A percentile compares a stretch with the other conserved stretches of the same genome.
Conservation (phyloP, 1,139 yeast genomes). For the Geotrichum candidum region DNA sequence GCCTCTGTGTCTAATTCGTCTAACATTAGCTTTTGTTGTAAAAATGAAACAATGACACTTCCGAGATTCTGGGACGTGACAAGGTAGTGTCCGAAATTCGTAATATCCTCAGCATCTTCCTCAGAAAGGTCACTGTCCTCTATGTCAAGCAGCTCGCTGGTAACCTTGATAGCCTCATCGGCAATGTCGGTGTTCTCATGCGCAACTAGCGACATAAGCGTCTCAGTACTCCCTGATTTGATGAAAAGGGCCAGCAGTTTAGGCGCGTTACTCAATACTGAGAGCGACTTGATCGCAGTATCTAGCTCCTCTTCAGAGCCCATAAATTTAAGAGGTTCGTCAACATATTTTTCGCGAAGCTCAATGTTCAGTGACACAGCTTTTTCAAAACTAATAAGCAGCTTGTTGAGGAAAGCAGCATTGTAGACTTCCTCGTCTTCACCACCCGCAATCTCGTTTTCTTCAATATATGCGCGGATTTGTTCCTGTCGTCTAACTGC, state of each 20-base stretch:
- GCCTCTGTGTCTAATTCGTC: constrained; percentile 9
- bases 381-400: constrained; percentile 26
- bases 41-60: constrained; percentile 2
- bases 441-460: constrained; percentile 2
- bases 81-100: constrained; percentile 19
- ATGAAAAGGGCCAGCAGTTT: constrained; percentile 26
- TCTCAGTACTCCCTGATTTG: constrained; percentile 24
- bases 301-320: constrained; percentile 32
- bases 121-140: constrained; percentile 18
- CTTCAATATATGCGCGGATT: constrained; percentile 17
- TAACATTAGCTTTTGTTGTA: not conserved
- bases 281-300: constrained; percentile 32
- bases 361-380: constrained; percentile 30
- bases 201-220: constrained; percentile 26
- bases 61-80: not conserved
- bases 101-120: constrained; percentile 15
- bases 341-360: constrained; percentile 29
- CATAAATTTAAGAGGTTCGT: constrained; percentile 34
- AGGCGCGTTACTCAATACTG: constrained; percentile 29
- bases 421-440: constrained; percentile 21
- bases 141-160: constrained; percentile 29
- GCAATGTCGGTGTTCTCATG: constrained; percentile 37
- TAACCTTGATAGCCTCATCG: constrained; percentile 25
- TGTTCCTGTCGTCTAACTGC: constrained; percentile 8
- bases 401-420: constrained; percentile 25